These are phyloP conservation scores for Coelastrella sp. DNA, from an alignment of 139 green algal species.

Conservation along the genomic window DNA sequence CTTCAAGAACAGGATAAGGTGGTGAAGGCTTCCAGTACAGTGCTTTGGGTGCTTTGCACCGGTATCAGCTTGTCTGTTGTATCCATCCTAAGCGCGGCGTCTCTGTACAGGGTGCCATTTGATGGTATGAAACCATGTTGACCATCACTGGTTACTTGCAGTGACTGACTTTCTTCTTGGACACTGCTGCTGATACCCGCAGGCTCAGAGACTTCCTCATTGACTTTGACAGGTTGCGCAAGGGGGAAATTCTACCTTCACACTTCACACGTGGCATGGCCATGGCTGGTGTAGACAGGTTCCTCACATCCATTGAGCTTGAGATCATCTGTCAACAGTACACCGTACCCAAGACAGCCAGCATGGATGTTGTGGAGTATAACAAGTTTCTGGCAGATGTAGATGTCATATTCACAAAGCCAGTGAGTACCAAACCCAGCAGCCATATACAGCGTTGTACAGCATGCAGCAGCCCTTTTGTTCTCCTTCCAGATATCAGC, in stretches of 20 bases:
- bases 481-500: no score
- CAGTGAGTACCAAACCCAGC: slow-evolving; percentile 50
- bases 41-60: no score
- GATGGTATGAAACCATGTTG: no score
- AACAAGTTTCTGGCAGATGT: slow-evolving; percentile 73
- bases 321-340: slow-evolving; percentile 69
- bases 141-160: no score
- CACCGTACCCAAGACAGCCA: slow-evolving; percentile 59
- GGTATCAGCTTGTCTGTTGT: no score
- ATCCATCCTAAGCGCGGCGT: no score
- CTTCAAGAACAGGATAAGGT: slow-evolving; percentile 74
- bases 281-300: slow-evolving; percentile 65
- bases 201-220: slow-evolving; percentile 59
- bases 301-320: slow-evolving; percentile 61
- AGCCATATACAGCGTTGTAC: neutral
- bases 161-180: neutral
- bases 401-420: slow-evolving; percentile 74
- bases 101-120: no score
- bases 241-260: slow-evolving; percentile 72
- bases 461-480: neutral
- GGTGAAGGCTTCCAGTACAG: no score
- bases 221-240: slow-evolving; percentile 82
- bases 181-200: neutral
- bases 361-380: slow-evolving; percentile 61
- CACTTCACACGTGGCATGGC: slow-evolving; percentile 63